Percentiles rank a stretch among this genome's conserved stretches.
Conservation (phyloP, 345 rosid genomes). For the Raphanus raphanistrum region DNA sequence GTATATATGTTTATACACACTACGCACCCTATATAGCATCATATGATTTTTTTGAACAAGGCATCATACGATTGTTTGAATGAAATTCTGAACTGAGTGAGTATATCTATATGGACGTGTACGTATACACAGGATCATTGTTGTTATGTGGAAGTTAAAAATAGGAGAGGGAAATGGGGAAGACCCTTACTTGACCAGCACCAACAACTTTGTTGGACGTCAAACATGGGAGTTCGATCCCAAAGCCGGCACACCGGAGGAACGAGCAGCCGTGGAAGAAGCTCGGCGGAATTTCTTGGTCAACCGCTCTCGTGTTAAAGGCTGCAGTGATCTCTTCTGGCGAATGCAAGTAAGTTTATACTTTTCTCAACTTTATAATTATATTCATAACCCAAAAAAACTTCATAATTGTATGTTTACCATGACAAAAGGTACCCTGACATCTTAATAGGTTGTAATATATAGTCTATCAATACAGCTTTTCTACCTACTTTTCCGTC, state of each 20-base stretch:
- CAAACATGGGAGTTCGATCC: constrained; percentile 55
- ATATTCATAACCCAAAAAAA: too few relatives aligned
- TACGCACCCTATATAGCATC: neutral
- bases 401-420: neutral
- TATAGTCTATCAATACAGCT: neutral
- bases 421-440: neutral
- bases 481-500: neutral
- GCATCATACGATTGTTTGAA: neutral
- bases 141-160: constrained; percentile 54
- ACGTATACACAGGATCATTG: neutral
- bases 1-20: neutral
- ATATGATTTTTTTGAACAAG: neutral
- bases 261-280: constrained; percentile 44
- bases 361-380: neutral
- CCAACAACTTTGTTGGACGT: constrained; percentile 47
- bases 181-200: constrained; percentile 42
- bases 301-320: constrained; percentile 41
- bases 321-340: constrained; percentile 50
- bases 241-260: constrained; percentile 46
- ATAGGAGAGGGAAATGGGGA: constrained; percentile 44
- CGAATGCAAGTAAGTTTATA: constrained; percentile 45
- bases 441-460: neutral
- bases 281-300: constrained; percentile 45
- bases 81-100: neutral
- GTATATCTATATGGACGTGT: neutral